phyloP scores from a whole-genome alignment of 768 basidiomycete species.

The Lactarius indigo region DNA sequence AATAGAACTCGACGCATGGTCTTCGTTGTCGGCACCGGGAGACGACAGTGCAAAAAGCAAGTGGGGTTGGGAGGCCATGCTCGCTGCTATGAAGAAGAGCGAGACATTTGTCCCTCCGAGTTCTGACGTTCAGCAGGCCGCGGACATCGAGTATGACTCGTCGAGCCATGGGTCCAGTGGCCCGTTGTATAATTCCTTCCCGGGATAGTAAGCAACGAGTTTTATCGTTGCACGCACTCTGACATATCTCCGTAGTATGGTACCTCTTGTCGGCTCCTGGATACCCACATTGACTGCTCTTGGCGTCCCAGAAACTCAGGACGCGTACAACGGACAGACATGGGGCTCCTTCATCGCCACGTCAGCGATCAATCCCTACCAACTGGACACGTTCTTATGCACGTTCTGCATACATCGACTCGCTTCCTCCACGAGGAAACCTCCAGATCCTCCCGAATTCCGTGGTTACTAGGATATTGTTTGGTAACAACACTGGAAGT shows the following conservation, averaged over 20 bases:
- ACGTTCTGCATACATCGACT: constrained; percentile 63
- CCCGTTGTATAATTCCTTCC: constrained; percentile 46
- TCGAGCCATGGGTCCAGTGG: constrained; percentile 51
- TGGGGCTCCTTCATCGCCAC: constrained; percentile 54
- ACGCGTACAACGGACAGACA: constrained; percentile 46
- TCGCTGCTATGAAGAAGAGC: constrained; percentile 44
- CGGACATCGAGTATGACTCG: constrained; percentile 44
- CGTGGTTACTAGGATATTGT: constrained; percentile 55
- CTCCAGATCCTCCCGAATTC: constrained; percentile 58
- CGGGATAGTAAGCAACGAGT: constrained; percentile 45
- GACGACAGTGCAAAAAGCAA: constrained; percentile 30
- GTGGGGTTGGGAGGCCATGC: constrained; percentile 50
- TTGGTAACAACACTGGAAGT: constrained; percentile 32
- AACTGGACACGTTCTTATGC: constrained; percentile 67
- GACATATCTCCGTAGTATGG: constrained; percentile 25
- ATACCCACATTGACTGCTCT: constrained; percentile 43
- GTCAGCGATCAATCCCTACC: constrained; percentile 55
- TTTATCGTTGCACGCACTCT: background rate
- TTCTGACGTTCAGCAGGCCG: constrained; percentile 36
- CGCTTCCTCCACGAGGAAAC: constrained; percentile 57
- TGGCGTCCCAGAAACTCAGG: constrained; percentile 40
- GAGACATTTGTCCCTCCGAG: constrained; percentile 57
- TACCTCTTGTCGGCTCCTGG: constrained; percentile 38
- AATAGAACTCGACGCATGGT: constrained; percentile 47
- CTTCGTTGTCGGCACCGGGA: constrained; percentile 38